Conservation (phyloP, 495 filamentous ascomycete species). For the Hypoxylon subgilvum region DNA sequence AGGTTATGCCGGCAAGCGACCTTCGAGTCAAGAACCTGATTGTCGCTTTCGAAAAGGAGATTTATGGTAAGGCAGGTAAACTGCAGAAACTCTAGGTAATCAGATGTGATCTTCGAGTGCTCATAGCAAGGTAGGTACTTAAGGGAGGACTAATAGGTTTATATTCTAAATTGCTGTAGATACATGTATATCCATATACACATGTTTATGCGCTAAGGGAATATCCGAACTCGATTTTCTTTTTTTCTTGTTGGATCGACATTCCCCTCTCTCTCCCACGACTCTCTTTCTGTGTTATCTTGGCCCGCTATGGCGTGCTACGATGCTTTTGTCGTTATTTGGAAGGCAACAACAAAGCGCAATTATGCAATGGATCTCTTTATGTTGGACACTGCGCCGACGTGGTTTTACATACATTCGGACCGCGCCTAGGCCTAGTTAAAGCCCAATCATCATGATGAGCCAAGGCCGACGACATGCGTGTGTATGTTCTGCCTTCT, state of each 20-base stretch:
- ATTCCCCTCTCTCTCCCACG: constrained; percentile 26
- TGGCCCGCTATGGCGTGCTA: constrained; percentile 32
- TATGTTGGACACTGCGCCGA: neutral
- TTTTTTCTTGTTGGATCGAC: too few relatives aligned
- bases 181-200: neutral
- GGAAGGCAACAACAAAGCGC: neutral
- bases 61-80: constrained; percentile 30
- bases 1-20: constrained; percentile 36
- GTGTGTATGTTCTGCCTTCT: constrained; percentile 5
- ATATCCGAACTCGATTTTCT: too few relatives aligned
- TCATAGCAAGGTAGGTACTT: too few relatives aligned
- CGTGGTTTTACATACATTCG: constrained; percentile 8
- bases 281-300: constrained; percentile 17
- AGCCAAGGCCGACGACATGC: constrained; percentile 31
- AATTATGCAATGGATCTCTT: constrained; percentile 11
- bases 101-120: too few relatives aligned
- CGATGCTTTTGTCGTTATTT: neutral
- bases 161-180: neutral
- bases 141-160: too few relatives aligned
- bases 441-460: neutral
- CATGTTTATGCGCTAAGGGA: too few relatives aligned
- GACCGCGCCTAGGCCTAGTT: constrained; percentile 14
- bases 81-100: too few relatives aligned
- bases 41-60: constrained; percentile 40
- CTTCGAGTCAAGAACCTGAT: constrained; percentile 25